Conservation (phyloP, 2,329 filamentous ascomycete genomes). For the Phialophora tarda region DNA sequence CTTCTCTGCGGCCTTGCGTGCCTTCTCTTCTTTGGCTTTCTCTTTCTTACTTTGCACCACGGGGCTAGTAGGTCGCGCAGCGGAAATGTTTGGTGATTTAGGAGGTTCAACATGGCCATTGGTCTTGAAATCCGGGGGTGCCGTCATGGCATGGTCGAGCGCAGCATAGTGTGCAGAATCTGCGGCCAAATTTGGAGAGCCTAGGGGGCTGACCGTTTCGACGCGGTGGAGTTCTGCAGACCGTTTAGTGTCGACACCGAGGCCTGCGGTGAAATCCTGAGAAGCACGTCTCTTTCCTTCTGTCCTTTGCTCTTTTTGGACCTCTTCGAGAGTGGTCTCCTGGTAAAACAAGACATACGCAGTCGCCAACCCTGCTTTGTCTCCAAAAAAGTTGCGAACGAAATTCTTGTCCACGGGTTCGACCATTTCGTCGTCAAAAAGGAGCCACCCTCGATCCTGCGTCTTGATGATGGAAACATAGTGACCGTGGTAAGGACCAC, state of each 20-base stretch:
- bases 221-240: slow-evolving; percentile 48
- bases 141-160: slow-evolving; percentile 70
- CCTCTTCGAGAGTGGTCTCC: slow-evolving; percentile 75
- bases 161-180: slow-evolving; percentile 57
- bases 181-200: slow-evolving; percentile 44
- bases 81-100: slow-evolving; percentile 32
- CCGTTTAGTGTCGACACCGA: slow-evolving; percentile 44
- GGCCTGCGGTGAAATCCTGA: slow-evolving; percentile 54
- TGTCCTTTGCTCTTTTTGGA: slow-evolving; percentile 79
- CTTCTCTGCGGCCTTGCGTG: slow-evolving; percentile 60
- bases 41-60: slow-evolving; percentile 70
- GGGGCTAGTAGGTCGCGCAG: slow-evolving; percentile 42
- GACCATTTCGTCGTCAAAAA: slow-evolving; percentile 98
- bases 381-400: slow-evolving; percentile 95
- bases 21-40: slow-evolving; percentile 62
- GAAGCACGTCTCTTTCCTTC: slow-evolving; percentile 63
- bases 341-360: slow-evolving; percentile 98
- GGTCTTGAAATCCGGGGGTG: slow-evolving; percentile 53
- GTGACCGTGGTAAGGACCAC: slow-evolving; percentile 95
- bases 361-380: slow-evolving; percentile 86
- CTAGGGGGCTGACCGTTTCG: slow-evolving; percentile 45
- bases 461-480: slow-evolving; percentile 99
- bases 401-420: slow-evolving; percentile 97
- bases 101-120: slow-evolving; percentile 37
- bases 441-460: slow-evolving; percentile 89